phyloP scores from a whole-genome alignment of 192 early-diverging fungal species.

The Backusella psychrophila region DNA sequence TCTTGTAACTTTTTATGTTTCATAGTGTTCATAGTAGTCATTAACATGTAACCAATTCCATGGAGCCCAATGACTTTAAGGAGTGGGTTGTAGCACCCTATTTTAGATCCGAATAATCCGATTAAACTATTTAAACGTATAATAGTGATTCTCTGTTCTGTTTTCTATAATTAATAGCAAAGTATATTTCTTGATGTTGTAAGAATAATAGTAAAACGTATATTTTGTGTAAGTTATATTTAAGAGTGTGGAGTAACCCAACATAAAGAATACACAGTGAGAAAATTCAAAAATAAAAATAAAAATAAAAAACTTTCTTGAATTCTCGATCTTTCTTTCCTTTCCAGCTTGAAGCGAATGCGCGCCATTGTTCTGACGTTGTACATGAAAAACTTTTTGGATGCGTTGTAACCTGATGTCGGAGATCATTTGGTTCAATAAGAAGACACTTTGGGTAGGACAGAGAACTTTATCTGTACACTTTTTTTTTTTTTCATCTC shows the following conservation, averaged over 20 bases:
- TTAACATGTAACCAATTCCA: background rate
- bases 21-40: background rate
- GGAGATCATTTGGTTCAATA: background rate
- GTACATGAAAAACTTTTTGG: background rate
- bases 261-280: background rate
- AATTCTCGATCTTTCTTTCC: conserved; percentile 4
- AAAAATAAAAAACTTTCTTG: background rate
- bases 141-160: background rate
- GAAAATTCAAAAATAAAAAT: background rate
- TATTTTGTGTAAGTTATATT: background rate
- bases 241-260: background rate
- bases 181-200: no score
- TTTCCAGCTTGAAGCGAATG: background rate
- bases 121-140: background rate
- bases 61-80: background rate
- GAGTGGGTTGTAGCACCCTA: background rate
- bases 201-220: background rate
- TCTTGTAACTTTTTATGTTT: background rate
- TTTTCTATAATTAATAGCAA: no score
- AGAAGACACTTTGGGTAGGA: background rate
- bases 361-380: background rate
- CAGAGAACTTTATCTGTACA: background rate
- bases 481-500: background rate
- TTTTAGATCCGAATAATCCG: background rate
- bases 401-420: background rate